These are phyloP conservation scores for Fusarium mangiferae DNA, from an alignment of 2,329 filamentous ascomycete genomes.

Conservation along the genomic window DNA sequence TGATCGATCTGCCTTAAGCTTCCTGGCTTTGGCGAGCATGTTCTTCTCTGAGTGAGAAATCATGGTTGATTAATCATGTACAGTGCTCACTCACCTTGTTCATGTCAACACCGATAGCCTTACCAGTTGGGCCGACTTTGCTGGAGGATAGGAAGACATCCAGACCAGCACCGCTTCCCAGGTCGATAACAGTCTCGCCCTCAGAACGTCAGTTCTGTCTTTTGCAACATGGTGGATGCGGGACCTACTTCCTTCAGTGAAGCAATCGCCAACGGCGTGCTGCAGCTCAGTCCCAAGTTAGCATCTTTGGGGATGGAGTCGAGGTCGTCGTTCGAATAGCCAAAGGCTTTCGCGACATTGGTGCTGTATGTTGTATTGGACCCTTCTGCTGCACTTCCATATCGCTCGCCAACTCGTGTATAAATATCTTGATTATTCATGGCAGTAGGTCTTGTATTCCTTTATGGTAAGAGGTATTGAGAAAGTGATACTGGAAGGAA, in stretches of 20 bases:
- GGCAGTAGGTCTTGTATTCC: fast-evolving
- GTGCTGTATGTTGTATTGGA: not conserved
- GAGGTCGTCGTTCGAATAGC: conserved; percentile 7
- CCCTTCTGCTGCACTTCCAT: not conserved
- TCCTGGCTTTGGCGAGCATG: not conserved
- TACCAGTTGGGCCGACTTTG: not conserved
- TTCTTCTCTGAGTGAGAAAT: not conserved
- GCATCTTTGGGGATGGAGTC: not conserved
- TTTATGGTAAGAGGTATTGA: not conserved
- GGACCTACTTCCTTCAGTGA: not conserved
- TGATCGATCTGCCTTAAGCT: not conserved
- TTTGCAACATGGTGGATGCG: fast-evolving
- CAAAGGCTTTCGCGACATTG: conserved; percentile 5
- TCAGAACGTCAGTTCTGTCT: fast-evolving
- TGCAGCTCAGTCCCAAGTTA: not conserved
- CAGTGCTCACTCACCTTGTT: not conserved
- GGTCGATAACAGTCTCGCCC: conserved; percentile 4
- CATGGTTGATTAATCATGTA: fast-evolving
- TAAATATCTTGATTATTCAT: not conserved
- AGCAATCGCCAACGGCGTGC: not conserved
- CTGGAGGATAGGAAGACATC: not conserved
- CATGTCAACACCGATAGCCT: conserved; percentile 8
- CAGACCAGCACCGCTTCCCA: conserved; percentile 4
- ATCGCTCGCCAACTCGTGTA: not conserved
- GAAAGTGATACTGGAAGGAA: not conserved